Conservation (phyloP, 257 asterid genomes). For the Eucommia ulmoides region DNA sequence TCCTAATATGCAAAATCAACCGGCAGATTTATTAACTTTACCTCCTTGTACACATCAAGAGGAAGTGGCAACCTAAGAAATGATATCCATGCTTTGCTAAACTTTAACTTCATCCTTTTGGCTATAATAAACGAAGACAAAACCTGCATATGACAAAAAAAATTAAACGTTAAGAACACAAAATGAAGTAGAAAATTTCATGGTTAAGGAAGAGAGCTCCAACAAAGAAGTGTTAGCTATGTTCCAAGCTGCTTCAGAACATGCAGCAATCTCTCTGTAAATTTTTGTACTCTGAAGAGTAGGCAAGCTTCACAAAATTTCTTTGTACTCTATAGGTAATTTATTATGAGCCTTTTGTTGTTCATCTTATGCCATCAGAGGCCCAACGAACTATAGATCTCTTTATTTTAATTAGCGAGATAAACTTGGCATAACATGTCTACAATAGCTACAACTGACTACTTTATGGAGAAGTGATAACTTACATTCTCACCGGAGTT, state of each 20-base stretch:
- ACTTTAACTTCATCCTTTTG: conserved; percentile 78
- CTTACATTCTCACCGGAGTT: conserved; percentile 30
- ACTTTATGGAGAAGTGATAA: too few species aligned
- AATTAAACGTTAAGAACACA: too few species aligned
- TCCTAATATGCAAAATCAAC: too few species aligned
- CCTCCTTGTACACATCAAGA: conserved; percentile 91
- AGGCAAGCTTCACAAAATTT: background rate
- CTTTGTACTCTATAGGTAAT: background rate
- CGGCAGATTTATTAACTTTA: conserved; percentile 10
- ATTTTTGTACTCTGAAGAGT: too few species aligned
- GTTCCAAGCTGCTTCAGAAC: too few species aligned
- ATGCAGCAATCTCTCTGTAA: too few species aligned
- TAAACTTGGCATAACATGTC: background rate
- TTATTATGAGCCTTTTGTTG: background rate
- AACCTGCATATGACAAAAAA: conserved; percentile 34
- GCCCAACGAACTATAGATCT: background rate
- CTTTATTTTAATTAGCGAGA: background rate
- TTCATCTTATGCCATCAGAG: too few species aligned
- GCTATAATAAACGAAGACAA: conserved; percentile 30
- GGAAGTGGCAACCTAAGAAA: conserved; percentile 79
- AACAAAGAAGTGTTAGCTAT: too few species aligned
- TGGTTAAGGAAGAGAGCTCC: too few species aligned
- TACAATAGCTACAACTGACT: too few species aligned
- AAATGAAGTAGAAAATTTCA: too few species aligned
- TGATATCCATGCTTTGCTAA: conserved; percentile 86